Conservation (phyloP, 2,329 filamentous ascomycete genomes). For the Exophiala xenobiotica region DNA sequence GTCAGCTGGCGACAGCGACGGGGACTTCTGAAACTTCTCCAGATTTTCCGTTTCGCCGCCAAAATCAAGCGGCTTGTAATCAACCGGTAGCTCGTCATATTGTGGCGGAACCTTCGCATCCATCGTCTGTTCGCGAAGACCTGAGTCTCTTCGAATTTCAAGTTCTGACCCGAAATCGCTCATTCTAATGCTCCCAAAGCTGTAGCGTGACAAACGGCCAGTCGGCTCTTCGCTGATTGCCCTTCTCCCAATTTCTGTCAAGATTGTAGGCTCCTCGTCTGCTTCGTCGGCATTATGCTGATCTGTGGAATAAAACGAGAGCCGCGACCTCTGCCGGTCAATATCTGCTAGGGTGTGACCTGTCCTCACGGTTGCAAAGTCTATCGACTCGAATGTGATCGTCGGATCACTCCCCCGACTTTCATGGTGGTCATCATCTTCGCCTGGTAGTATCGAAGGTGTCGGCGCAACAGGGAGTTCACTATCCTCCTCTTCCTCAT, state of each 20-base stretch:
- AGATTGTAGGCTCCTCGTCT: constrained; percentile 25
- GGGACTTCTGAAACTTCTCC: constrained; percentile 15
- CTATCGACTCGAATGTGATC: constrained; percentile 28
- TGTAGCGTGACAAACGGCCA: constrained; percentile 43
- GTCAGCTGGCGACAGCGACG: constrained; percentile 11
- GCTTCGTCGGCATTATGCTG: constrained; percentile 41
- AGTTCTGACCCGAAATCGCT: constrained; percentile 52
- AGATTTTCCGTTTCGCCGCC: constrained; percentile 29
- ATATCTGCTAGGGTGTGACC: not conserved
- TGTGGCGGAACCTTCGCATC: constrained; percentile 43
- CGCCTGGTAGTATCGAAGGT: constrained; percentile 26
- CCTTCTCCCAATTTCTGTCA: constrained; percentile 45
- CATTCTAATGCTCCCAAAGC: constrained; percentile 43
- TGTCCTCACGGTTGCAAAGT: constrained; percentile 16
- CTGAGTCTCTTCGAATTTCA: constrained; percentile 32
- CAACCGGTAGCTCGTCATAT: constrained; percentile 39
- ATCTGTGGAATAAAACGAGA: constrained; percentile 41
- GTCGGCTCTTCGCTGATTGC: constrained; percentile 41
- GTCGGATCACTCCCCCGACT: constrained; percentile 16
- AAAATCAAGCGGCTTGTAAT: constrained; percentile 39
- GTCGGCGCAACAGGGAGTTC: constrained; percentile 34
- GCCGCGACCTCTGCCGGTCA: constrained; percentile 33
- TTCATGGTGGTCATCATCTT: constrained; percentile 15
- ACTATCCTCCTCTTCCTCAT: constrained; percentile 48
- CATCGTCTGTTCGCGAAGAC: constrained; percentile 13